A percentile compares a stretch with the other conserved stretches of the same genome.
Conservation (phyloP, 1,284 basidiomycete genomes). For the Sanghuangporus baumii region DNA sequence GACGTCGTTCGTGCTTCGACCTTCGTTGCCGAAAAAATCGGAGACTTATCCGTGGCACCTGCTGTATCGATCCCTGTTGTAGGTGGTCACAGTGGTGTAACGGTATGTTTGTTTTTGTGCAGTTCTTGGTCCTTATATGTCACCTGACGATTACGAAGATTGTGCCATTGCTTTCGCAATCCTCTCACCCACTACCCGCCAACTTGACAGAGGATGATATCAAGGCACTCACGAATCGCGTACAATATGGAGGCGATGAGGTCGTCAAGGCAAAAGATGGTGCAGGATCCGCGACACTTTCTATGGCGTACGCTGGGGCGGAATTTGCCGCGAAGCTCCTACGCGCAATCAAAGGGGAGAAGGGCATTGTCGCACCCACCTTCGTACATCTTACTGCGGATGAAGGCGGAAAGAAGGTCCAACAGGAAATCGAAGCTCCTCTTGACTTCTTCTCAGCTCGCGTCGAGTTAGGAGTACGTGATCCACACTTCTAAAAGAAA, state of each 20-base stretch:
- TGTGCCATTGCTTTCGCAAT: slow-evolving; percentile 93
- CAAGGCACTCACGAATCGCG: slow-evolving; percentile 56
- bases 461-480: slow-evolving; percentile 77
- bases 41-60: slow-evolving; percentile 55
- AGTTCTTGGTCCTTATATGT: slow-evolving; percentile 14
- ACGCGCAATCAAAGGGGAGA: slow-evolving; percentile 84
- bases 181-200: slow-evolving; percentile 64
- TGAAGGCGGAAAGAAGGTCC: slow-evolving; percentile 57
- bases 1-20: slow-evolving; percentile 97
- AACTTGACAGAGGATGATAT: slow-evolving; percentile 46
- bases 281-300: slow-evolving; percentile 70
- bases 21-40: slow-evolving; percentile 82
- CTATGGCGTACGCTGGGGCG: slow-evolving; percentile 73
- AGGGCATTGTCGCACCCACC: slow-evolving; percentile 78
- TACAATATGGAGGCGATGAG: slow-evolving; percentile 79
- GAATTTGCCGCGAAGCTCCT: slow-evolving; percentile 80
- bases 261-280: slow-evolving; percentile 81
- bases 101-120: slow-evolving; percentile 39
- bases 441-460: slow-evolving; percentile 82
- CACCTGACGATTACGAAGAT: slow-evolving; percentile 49
- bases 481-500: slow-evolving; percentile 10
- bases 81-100: slow-evolving; percentile 95
- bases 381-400: slow-evolving; percentile 84
- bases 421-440: slow-evolving; percentile 51
- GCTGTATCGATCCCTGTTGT: slow-evolving; percentile 85